Evolutionary conservation across 768 basidiomycete species (phyloP).

Genomic region (Mycena indigotica): DNA sequence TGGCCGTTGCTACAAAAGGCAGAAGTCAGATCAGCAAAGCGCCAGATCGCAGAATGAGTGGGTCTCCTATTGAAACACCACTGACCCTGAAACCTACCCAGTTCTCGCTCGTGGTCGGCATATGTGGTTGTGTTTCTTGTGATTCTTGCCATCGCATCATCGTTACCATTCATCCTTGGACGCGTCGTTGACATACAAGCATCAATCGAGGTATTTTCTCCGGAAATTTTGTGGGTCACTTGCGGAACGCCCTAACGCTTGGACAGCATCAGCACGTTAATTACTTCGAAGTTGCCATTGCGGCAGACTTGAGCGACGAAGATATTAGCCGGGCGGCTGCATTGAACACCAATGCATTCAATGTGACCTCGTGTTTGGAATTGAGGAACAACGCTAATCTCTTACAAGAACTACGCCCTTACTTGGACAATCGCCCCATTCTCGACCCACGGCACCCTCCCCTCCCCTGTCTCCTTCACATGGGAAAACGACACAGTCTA

Average conservation of each 20-base stretch:
- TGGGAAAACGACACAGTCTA: slow-evolving; percentile 39
- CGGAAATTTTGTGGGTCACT: not conserved
- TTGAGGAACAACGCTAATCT: not conserved
- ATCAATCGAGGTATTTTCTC: slow-evolving; percentile 30
- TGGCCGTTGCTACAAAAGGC: too few species aligned
- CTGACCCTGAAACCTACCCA: slow-evolving; percentile 18
- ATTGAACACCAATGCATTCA: slow-evolving; percentile 28
- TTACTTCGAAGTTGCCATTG: slow-evolving; percentile 39
- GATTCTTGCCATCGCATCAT: slow-evolving; percentile 30
- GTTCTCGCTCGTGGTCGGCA: slow-evolving; percentile 40
- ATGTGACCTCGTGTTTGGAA: slow-evolving; percentile 22
- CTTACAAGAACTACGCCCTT: slow-evolving; percentile 31
- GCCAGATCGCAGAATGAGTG: too few species aligned
- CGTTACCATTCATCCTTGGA: slow-evolving; percentile 39
- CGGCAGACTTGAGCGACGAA: slow-evolving; percentile 34
- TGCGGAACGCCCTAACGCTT: not conserved
- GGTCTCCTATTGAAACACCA: too few species aligned
- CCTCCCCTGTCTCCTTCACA: slow-evolving; percentile 34
- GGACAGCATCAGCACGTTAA: slow-evolving; percentile 34
- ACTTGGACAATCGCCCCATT: slow-evolving; percentile 46
- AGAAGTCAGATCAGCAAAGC: too few species aligned
- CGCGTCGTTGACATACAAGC: slow-evolving; percentile 39
- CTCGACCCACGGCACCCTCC: slow-evolving; percentile 36
- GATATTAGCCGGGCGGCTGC: slow-evolving; percentile 36
- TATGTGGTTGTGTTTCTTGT: slow-evolving; percentile 39